phyloP scores from a whole-genome alignment of 495 filamentous ascomycete species.

The Podospora tetraspora region DNA sequence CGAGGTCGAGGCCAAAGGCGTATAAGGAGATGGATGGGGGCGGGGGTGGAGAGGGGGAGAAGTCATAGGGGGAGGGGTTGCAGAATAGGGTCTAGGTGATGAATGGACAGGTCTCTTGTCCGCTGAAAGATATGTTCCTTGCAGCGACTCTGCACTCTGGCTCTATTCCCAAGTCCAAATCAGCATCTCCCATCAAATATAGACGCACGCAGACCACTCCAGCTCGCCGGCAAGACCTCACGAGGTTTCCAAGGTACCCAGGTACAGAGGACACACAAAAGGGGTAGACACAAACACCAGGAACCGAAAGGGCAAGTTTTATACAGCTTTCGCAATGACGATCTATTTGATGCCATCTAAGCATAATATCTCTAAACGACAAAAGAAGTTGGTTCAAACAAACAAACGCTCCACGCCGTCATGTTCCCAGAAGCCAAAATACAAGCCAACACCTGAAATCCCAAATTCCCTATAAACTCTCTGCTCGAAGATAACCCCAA shows the following conservation, averaged over 20 bases:
- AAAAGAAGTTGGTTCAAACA: background rate
- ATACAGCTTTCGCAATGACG: too few relatives aligned
- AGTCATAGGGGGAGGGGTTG: background rate
- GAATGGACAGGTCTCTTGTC: background rate
- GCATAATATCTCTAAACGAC: background rate
- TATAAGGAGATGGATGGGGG: slow-evolving; percentile 47
- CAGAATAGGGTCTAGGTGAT: background rate
- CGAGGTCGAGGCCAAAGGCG: slow-evolving; percentile 67
- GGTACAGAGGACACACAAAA: too few relatives aligned
- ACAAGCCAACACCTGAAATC: background rate
- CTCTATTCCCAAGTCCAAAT: background rate
- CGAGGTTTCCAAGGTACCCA: too few relatives aligned
- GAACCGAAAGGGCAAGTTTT: too few relatives aligned
- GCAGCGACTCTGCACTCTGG: too few relatives aligned
- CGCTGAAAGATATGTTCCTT: too few relatives aligned
- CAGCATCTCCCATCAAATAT: background rate
- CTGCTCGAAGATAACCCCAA: background rate
- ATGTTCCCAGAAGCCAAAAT: background rate
- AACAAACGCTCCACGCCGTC: background rate
- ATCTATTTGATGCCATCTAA: background rate
- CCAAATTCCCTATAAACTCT: background rate
- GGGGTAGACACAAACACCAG: too few relatives aligned
- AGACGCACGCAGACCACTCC: too few relatives aligned
- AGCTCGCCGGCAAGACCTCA: too few relatives aligned
- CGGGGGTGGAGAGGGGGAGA: background rate